Conservation (phyloP, 73 alveolate genomes). For the Effrenium voratum region DNA sequence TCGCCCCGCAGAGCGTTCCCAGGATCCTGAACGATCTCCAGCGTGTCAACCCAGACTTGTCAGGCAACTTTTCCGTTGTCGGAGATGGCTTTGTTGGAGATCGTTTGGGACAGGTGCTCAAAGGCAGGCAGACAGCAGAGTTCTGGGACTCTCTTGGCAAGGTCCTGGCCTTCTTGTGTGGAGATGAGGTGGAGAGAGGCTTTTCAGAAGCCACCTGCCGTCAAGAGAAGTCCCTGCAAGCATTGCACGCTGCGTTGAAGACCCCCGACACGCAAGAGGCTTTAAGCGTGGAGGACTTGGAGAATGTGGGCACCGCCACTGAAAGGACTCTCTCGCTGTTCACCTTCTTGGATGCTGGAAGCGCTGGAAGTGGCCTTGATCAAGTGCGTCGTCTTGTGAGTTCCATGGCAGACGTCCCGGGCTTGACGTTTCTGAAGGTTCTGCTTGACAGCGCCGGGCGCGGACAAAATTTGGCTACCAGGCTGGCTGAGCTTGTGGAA, state of each 20-base stretch:
- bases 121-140: slow-evolving; percentile 7
- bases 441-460: background rate
- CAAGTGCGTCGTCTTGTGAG: background rate
- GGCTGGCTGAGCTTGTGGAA: slow-evolving; percentile 57
- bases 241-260: background rate
- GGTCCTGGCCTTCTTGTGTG: background rate
- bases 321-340: background rate
- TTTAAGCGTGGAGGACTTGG: background rate
- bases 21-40: background rate
- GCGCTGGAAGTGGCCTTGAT: background rate
- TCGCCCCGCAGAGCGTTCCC: background rate
- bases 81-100: background rate
- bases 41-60: too few species aligned
- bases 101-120: background rate
- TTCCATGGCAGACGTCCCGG: slow-evolving; percentile 34
- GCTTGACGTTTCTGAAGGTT: background rate
- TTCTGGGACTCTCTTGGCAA: background rate
- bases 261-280: background rate
- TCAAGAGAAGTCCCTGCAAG: background rate
- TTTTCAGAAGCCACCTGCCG: background rate
- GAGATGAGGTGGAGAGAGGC: background rate
- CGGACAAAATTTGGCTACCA: slow-evolving; percentile 5
- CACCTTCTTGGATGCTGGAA: background rate
- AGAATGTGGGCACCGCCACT: background rate
- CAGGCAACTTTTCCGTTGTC: too few species aligned